phyloP scores from a whole-genome alignment of 352 stramenopile species.

The Globisporangium carolinianum region DNA sequence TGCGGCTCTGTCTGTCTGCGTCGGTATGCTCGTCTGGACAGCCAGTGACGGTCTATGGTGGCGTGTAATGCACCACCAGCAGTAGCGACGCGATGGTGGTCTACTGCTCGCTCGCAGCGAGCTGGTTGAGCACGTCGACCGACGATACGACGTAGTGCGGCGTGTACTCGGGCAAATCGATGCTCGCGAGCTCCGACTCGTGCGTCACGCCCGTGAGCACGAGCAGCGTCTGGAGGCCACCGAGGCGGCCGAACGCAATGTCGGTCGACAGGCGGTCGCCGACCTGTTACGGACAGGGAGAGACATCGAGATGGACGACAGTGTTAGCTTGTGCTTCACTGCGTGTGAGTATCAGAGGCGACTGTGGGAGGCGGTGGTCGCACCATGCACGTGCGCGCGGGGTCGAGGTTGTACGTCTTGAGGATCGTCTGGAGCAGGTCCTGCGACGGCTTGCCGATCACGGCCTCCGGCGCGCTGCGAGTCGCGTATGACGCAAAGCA shows the following conservation, averaged over 20 bases:
- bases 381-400: conserved; percentile 79
- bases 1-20: neutral
- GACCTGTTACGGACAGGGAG: conserved; percentile 28
- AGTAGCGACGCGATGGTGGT: too few relatives aligned
- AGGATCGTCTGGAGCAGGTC: conserved; percentile 78
- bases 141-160: conserved; percentile 67
- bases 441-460: conserved; percentile 81
- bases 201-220: conserved; percentile 70
- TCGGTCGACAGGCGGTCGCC: conserved; percentile 76
- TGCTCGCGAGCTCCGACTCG: conserved; percentile 43
- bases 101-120: conserved; percentile 30
- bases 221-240: conserved; percentile 64
- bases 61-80: too few relatives aligned
- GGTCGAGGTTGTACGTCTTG: conserved; percentile 55
- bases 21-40: too few relatives aligned
- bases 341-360: too few relatives aligned
- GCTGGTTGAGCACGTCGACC: conserved; percentile 64
- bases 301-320: neutral
- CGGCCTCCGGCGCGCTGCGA: conserved; percentile 49
- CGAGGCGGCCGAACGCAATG: conserved; percentile 76
- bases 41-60: too few relatives aligned
- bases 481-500: too few relatives aligned
- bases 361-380: neutral
- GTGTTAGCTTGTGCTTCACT: neutral
- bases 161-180: conserved; percentile 42